These are phyloP conservation scores for Canna indica DNA, from an alignment of 176 grass and related monocot species.

Conservation along the genomic window DNA sequence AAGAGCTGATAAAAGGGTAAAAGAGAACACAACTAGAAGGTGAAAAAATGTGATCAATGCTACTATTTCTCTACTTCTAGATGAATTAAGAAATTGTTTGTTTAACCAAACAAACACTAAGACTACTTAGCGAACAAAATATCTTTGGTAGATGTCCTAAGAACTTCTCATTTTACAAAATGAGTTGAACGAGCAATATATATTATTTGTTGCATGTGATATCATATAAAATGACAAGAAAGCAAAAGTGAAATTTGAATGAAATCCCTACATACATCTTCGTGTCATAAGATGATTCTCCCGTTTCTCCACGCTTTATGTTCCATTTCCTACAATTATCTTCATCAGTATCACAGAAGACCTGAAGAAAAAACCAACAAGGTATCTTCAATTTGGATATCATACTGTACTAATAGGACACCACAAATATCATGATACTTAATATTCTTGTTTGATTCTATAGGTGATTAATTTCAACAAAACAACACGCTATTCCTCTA, in stretches of 20 bases:
- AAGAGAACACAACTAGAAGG: not conserved
- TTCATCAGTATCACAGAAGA: conserved; percentile 91
- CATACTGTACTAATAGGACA: not conserved
- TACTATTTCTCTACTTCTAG: not conserved
- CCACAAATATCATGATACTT: not conserved
- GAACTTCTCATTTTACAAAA: not conserved
- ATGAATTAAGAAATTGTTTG: not conserved
- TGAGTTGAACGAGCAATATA: not conserved
- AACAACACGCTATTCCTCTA: not conserved
- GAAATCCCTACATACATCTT: conserved; percentile 53
- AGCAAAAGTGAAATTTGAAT: not conserved
- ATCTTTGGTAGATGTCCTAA: not conserved
- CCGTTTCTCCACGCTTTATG: conserved; percentile 43
- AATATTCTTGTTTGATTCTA: not conserved
- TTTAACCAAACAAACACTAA: not conserved
- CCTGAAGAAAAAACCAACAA: conserved; percentile 44
- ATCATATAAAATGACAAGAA: not conserved
- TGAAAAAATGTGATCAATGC: not conserved
- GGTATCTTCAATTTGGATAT: not conserved
- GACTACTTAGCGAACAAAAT: not conserved
- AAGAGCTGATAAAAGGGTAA: not conserved
- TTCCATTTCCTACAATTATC: conserved; percentile 83
- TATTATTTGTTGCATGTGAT: not conserved
- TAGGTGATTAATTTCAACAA: not conserved
- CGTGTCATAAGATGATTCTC: conserved; percentile 53